Evolutionary conservation across 2,329 filamentous ascomycete genomes (phyloP), one percentile per base, ranked within the genome.

Genomic region (Monilinia fructicola): DNA sequence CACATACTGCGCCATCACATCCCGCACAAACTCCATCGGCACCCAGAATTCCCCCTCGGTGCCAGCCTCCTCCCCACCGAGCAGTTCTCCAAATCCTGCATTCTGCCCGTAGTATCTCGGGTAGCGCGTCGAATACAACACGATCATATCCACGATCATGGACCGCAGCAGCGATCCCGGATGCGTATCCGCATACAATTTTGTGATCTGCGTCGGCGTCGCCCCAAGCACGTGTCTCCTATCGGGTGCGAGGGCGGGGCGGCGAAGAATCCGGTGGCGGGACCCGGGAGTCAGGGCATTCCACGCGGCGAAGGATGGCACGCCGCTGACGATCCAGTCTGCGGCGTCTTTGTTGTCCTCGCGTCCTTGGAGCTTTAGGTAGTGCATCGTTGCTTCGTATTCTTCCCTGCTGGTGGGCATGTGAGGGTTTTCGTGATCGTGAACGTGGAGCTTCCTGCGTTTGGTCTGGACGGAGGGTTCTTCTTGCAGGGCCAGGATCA

Each of bases 71-170:
- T 18, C 3, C 7, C 42, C 56, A 0, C 26, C 12, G 0, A 59
- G 28, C 6, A 59, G 7, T 6, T 2, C 3, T 0, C 56, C 42
- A 4, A 46, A 48, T 0, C 56, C 28, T 0, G 6, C 14, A 3
- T 44, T 44, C 4, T 59, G 42, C n/a, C 40, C 56, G 3, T 59
- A 59, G 21, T 59, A 48, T 10, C n/a, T 31, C 0, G 56, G 56
- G 16, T 31, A 59, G 21, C 23, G 56, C 3, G n/a, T 44, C 0
- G 56, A 59, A n/a, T 59, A 59, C 18, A 21, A 16, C 0, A 35
- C 16, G 3, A 59, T 59, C 56, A 48, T 59, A 14, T 59, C 40
- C 4, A 59, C 18, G 18, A 59, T 28, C 56, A 59, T 46, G 16
- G 4, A 9, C 1, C 56, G 16, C 9, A 48, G 6, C 0, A 0